Base-by-base conservation (phyloP, 2,329 filamentous ascomycete genomes). In the Westerdykella ornata region DNA sequence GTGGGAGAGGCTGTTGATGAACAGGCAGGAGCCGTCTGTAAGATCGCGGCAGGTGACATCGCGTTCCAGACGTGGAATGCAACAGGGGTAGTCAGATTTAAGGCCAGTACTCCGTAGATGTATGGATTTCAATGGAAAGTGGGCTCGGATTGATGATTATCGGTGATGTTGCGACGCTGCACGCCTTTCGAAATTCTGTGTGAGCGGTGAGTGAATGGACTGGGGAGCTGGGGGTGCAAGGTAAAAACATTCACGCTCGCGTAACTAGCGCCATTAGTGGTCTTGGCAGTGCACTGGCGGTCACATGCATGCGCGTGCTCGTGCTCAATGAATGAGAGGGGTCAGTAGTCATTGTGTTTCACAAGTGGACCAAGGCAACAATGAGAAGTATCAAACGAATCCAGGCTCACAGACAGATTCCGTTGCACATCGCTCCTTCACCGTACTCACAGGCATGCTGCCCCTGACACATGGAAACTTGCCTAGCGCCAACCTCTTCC, bases 211-310 rank as follows among this genome's bases (percentile, higher is more conserved):
- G 52, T 57, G 54, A 52, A 54, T 52, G 52, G 29, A 42, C 50
- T 39, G 43, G 47, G 51, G 47, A 28, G n/a, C 43, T 56, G 45
- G 51, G 60, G 57, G 49, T 57, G 48, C 48, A 51, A 59, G 49
- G 53, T 55, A 57, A 63, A 63, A 62, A 57, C 60, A 65, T 65
- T 63, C 60, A 63, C 61, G 55, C 57, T 62, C 60, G 60, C 59
- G 54, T 63, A 62, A 48, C 52, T 63, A 61, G 60, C 52, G 54
- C 41, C 47, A 42, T 47, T 56, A 49, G 43, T 38, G 32, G 39
- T 35, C 52, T 59, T 61, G 58, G 55, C 57, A 44, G 49, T 47
- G 53, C 51, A 54, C 47, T 51, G 51, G 42, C 42, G 37, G 49
- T 56, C 57, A 61, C 57, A 54, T 58, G 57, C 42, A 43, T 43